Conservation (phyloP, 1,284 basidiomycete species). For the Trichosporon sp. region DNA sequence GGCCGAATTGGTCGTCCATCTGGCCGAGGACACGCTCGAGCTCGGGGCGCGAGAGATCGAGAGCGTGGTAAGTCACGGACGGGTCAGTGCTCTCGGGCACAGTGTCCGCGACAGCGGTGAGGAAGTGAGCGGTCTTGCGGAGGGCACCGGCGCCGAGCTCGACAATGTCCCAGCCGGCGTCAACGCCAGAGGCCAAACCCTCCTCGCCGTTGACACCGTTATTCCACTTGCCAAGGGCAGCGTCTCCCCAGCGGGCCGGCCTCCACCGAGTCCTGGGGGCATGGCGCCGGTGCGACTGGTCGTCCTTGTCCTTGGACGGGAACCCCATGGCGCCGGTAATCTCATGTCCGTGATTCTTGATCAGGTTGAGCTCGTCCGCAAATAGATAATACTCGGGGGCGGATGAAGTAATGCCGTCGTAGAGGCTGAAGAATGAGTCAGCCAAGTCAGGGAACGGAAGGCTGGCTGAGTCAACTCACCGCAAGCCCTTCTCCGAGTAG, state of each 20-base stretch:
- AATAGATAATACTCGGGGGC: constrained; percentile 89
- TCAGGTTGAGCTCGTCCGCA: constrained; percentile 60
- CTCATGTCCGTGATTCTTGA: constrained; percentile 58
- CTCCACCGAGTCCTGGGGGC: constrained; percentile 33
- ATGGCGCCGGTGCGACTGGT: not conserved
- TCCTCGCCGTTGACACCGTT: constrained; percentile 61
- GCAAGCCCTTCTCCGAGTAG: constrained; percentile 81
- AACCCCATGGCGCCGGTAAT: constrained; percentile 62
- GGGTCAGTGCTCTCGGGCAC: constrained; percentile 53
- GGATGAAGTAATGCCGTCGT: constrained; percentile 71
- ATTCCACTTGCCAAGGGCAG: constrained; percentile 75
- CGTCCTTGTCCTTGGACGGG: constrained; percentile 22
- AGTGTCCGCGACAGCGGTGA: constrained; percentile 69
- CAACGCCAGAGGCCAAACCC: constrained; percentile 46
- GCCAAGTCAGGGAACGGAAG: not conserved
- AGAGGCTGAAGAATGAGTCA: constrained; percentile 40
- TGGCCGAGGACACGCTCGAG: constrained; percentile 76
- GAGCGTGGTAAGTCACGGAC: constrained; percentile 83
- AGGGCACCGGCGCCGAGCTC: constrained; percentile 87
- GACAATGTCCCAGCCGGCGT: constrained; percentile 64
- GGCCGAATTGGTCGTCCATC: constrained; percentile 69
- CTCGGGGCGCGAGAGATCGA: constrained; percentile 87
- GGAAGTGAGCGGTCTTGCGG: constrained; percentile 85
- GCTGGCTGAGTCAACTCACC: constrained; percentile 37
- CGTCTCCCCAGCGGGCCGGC: constrained; percentile 60